Evolutionary conservation across 1,284 basidiomycete species (phyloP).

Genomic region (Irpex sp.): DNA sequence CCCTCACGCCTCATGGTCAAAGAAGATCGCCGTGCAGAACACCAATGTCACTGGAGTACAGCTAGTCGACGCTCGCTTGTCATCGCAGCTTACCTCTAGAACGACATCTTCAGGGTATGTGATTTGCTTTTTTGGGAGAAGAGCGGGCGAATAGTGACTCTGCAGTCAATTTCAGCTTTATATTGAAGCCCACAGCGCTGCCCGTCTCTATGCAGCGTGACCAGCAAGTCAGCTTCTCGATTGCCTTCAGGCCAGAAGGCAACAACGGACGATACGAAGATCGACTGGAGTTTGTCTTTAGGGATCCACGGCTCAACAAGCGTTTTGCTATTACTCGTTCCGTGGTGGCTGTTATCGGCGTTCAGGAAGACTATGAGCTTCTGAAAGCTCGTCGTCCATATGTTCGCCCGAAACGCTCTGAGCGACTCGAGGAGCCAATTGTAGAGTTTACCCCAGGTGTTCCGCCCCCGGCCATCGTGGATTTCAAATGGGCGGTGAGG

Average conservation of each 20-base stretch:
- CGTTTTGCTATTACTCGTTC: slow-evolving; percentile 11
- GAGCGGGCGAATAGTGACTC: no score
- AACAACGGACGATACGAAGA: slow-evolving; percentile 42
- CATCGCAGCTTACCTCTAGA: background rate
- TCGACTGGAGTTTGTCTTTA: slow-evolving; percentile 23
- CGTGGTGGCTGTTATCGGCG: slow-evolving; percentile 5
- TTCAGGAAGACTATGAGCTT: slow-evolving; percentile 7
- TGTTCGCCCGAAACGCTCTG: background rate
- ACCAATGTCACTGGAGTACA: slow-evolving; percentile 27
- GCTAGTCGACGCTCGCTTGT: slow-evolving; percentile 1
- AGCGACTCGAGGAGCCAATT: slow-evolving; percentile 1
- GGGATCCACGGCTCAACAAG: slow-evolving; percentile 12
- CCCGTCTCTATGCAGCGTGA: slow-evolving; percentile 14
- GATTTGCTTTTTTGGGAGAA: no score
- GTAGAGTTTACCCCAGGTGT: slow-evolving; percentile 1
- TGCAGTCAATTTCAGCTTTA: no score
- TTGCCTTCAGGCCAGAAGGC: slow-evolving; percentile 28
- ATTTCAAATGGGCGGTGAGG: slow-evolving; percentile 2
- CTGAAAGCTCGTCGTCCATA: slow-evolving; percentile 7
- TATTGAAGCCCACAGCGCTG: background rate
- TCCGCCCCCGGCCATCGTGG: background rate
- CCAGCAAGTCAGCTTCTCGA: slow-evolving; percentile 22
- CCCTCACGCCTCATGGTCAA: slow-evolving; percentile 18
- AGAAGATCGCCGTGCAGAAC: slow-evolving; percentile 20
- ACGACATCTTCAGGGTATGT: no score